Evolutionary conservation across 352 stramenopile genomes (phyloP).

Genomic region (Phytophthora uliginosa): DNA sequence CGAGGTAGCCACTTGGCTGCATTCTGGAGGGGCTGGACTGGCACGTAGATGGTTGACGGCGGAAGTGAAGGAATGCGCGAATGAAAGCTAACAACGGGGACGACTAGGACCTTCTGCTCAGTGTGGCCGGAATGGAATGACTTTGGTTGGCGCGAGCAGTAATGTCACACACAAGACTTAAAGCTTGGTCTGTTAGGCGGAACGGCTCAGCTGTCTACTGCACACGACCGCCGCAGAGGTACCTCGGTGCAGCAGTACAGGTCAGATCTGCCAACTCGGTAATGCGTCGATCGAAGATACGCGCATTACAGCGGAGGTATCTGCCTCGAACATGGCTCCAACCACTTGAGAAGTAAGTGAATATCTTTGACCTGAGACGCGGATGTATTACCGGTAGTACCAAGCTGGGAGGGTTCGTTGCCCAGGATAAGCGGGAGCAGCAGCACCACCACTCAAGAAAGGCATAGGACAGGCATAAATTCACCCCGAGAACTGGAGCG

Average conservation of each 20-base stretch:
- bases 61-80: slow-evolving; percentile 20
- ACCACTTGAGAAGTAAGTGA: background rate
- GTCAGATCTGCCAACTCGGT: slow-evolving; percentile 9
- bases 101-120: slow-evolving; percentile 2
- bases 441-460: too few species aligned
- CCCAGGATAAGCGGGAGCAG: background rate
- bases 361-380: background rate
- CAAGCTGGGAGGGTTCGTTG: background rate
- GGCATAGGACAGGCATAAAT: background rate
- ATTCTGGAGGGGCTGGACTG: slow-evolving; percentile 5
- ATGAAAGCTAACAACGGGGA: slow-evolving; percentile 14
- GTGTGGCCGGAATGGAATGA: slow-evolving; percentile 14
- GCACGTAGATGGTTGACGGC: background rate
- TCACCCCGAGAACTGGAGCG: background rate
- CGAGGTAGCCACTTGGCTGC: slow-evolving; percentile 33
- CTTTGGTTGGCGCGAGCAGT: slow-evolving; percentile 11
- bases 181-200: background rate
- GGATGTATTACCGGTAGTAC: background rate
- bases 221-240: background rate
- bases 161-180: slow-evolving; percentile 23
- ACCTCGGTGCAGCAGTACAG: slow-evolving; percentile 1
- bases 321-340: slow-evolving; percentile 7
- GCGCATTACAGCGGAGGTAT: slow-evolving; percentile 8
- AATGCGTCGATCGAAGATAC: slow-evolving; percentile 4
- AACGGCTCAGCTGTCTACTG: background rate